Percentiles rank a stretch among this genome's conserved stretches.
phyloP scores from a whole-genome alignment of 768 basidiomycete species.

The Kwoniella sp. region DNA sequence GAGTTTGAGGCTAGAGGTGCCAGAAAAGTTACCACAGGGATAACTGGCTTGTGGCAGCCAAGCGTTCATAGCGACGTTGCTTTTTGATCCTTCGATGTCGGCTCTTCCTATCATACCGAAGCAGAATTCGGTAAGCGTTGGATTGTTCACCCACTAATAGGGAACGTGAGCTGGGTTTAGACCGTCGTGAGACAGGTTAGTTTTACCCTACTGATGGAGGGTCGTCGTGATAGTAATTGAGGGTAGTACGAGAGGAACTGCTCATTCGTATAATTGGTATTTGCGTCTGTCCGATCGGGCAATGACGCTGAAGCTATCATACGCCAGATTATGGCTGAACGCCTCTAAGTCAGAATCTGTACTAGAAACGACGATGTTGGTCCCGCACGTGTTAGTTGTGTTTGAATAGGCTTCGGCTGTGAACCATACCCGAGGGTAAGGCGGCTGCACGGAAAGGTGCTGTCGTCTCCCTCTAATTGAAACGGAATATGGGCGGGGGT shows the following conservation, averaged over 20 bases:
- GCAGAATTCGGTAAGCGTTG: constrained; percentile 70
- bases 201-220: constrained; percentile 78
- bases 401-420: constrained; percentile 66
- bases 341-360: constrained; percentile 78
- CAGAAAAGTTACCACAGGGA: constrained; percentile 75
- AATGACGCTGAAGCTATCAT: constrained; percentile 75
- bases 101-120: constrained; percentile 74
- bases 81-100: constrained; percentile 76
- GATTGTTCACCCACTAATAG: constrained; percentile 78
- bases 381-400: constrained; percentile 64
- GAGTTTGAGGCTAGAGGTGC: constrained; percentile 76
- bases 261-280: constrained; percentile 79
- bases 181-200: constrained; percentile 61
- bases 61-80: constrained; percentile 73
- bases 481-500: constrained; percentile 62
- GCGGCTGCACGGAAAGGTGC: constrained; percentile 55
- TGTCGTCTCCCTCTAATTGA: constrained; percentile 56
- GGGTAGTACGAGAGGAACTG: constrained; percentile 79
- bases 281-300: constrained; percentile 57
- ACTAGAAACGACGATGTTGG: constrained; percentile 69
- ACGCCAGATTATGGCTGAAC: constrained; percentile 79
- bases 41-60: constrained; percentile 75
- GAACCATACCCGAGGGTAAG: constrained; percentile 60
- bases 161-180: constrained; percentile 64
- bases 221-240: constrained; percentile 71